phyloP scores from a whole-genome alignment of 805 yeast species.

The Millerago galiae region DNA sequence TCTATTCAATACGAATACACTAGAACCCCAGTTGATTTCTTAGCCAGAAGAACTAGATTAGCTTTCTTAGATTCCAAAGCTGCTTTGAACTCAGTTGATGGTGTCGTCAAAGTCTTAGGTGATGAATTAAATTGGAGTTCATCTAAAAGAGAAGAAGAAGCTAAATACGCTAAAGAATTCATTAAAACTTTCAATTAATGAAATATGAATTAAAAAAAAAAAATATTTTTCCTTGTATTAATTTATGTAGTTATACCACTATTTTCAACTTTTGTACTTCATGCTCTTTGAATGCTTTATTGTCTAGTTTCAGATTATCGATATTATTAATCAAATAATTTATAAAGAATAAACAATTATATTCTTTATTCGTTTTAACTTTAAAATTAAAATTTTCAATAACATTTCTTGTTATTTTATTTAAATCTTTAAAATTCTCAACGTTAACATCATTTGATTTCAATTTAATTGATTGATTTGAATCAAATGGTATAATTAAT shows the following conservation, averaged over 20 bases:
- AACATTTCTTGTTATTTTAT: conserved; percentile 7
- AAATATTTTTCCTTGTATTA: neutral
- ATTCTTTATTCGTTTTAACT: conserved; percentile 5
- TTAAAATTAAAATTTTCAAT: conserved; percentile 21
- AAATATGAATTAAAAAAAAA: neutral
- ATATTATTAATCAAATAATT: conserved; percentile 19
- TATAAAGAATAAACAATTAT: conserved; percentile 13
- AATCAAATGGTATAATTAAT: conserved; percentile 15
- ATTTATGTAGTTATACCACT: neutral
- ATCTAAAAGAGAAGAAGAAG: conserved; percentile 48
- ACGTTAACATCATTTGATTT: neutral
- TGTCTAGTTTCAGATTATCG: conserved; percentile 10
- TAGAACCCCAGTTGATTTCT: conserved; percentile 82
- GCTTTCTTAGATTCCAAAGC: conserved; percentile 87
- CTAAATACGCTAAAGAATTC: conserved; percentile 44
- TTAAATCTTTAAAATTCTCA: neutral
- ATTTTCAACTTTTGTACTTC: conserved; percentile 11
- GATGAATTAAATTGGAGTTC: conserved; percentile 70
- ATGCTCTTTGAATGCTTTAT: conserved; percentile 15
- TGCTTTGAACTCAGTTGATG: conserved; percentile 74
- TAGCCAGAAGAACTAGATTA: conserved; percentile 88
- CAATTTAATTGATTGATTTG: conserved; percentile 5
- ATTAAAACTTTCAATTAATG: conserved; percentile 38
- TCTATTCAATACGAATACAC: conserved; percentile 78
- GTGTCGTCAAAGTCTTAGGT: conserved; percentile 81